phyloP scores from a whole-genome alignment of 495 filamentous ascomycete genomes.

The Aspergillus olivimuriae region DNA sequence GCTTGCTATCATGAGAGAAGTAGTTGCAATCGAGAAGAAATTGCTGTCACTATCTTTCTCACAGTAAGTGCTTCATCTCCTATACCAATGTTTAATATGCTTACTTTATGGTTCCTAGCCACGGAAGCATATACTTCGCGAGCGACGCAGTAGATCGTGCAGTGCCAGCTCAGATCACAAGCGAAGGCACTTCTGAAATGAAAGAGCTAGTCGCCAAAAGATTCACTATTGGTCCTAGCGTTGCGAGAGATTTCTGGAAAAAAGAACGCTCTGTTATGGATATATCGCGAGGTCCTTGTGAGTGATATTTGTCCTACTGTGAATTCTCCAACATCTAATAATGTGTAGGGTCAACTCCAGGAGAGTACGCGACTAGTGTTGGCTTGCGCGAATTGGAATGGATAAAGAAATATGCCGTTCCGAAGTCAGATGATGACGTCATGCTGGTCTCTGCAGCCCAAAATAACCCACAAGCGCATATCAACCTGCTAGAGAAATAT shows the following conservation, averaged over 20 bases:
- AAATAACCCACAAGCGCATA: constrained; percentile 13
- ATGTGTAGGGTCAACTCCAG: constrained; percentile 13
- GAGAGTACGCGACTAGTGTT: constrained; percentile 16
- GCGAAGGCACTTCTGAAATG: constrained; percentile 3
- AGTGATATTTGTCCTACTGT: constrained; percentile 2
- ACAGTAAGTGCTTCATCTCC: constrained; percentile 8
- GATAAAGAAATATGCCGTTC: constrained; percentile 21
- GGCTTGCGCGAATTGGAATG: constrained; percentile 23
- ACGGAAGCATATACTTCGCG: constrained; percentile 28
- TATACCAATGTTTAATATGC: constrained; percentile 1
- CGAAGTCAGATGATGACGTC: constrained; percentile 13
- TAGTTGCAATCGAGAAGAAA: constrained; percentile 22
- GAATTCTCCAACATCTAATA: constrained; percentile 5
- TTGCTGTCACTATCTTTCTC: constrained; percentile 26
- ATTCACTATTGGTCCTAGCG: constrained; percentile 26
- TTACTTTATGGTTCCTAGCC: constrained; percentile 11
- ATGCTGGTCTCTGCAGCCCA: constrained; percentile 12
- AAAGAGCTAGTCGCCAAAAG: constrained; percentile 11
- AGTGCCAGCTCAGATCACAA: constrained; percentile 9
- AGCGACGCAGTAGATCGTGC: constrained; percentile 10
- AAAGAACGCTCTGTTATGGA: constrained; percentile 20
- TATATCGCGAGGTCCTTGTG: constrained; percentile 32
- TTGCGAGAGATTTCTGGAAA: constrained; percentile 23
- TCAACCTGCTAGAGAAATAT: constrained; percentile 18
- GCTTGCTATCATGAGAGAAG: constrained; percentile 21